Conservation (phyloP, 139 green algal genomes). For the Haematococcus lacustris region DNA sequence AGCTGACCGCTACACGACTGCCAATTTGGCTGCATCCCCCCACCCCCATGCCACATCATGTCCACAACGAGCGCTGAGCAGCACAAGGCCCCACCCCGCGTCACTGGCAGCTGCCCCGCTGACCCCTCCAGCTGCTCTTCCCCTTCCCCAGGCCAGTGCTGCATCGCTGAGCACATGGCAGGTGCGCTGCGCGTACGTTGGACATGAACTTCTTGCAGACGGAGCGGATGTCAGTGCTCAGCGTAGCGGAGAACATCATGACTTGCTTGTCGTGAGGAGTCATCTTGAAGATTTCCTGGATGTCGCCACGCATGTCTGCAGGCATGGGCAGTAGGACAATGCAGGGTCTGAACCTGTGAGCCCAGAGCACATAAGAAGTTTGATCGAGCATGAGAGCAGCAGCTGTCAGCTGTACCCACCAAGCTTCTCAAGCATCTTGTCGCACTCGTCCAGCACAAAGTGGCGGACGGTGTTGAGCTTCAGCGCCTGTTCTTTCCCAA, state of each 20-base stretch:
- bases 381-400: neutral
- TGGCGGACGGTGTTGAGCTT: conserved; percentile 82
- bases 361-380: neutral
- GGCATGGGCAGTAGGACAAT: neutral
- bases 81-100: too few relatives aligned
- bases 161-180: too few relatives aligned
- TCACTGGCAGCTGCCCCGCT: too few relatives aligned
- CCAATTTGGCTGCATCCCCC: too few relatives aligned
- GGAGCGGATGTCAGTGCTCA: conserved; percentile 83
- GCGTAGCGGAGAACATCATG: conserved; percentile 99
- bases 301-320: conserved; percentile 94
- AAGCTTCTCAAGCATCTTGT: conserved; percentile 97
- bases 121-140: too few relatives aligned
- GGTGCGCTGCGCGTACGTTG: conserved; percentile 47
- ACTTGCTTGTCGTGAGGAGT: conserved; percentile 99
- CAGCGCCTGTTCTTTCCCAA: conserved; percentile 72
- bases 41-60: too few relatives aligned
- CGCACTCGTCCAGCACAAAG: conserved; percentile 99
- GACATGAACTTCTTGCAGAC: conserved; percentile 99
- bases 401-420: conserved; percentile 45
- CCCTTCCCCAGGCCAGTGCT: too few relatives aligned
- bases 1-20: too few relatives aligned
- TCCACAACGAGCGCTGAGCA: too few relatives aligned
- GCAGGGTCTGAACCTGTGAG: neutral
- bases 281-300: conserved; percentile 98